Conservation (phyloP, 2,329 filamentous ascomycete genomes). For the Hortaea sp. region DNA sequence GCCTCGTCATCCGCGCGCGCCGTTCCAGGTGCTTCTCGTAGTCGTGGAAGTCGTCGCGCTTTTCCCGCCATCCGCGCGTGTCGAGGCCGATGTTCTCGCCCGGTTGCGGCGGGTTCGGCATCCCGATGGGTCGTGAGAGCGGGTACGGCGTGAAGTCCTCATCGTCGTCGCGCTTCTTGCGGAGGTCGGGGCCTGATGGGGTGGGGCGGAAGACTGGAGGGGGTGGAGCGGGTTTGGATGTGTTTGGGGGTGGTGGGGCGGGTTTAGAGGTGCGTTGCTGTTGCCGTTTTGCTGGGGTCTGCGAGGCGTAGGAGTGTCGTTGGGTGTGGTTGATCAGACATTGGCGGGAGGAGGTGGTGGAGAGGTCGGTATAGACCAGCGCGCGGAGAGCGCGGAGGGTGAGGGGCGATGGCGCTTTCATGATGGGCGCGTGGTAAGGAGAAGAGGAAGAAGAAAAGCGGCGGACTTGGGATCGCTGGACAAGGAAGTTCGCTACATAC, state of each 20-base stretch:
- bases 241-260: not conserved
- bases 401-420: slow-evolving; percentile 21
- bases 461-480: no score
- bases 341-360: not conserved
- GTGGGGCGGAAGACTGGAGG: slow-evolving; percentile 6
- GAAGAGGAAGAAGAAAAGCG: no score
- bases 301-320: not conserved
- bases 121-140: slow-evolving; percentile 68
- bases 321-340: no score
- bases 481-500: no score
- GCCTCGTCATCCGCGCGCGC: slow-evolving; percentile 63
- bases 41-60: slow-evolving; percentile 69
- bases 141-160: slow-evolving; percentile 42
- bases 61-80: slow-evolving; percentile 53
- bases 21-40: slow-evolving; percentile 74
- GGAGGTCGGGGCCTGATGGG: slow-evolving; percentile 8
- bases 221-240: slow-evolving; percentile 3
- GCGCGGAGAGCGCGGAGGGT: slow-evolving; percentile 20
- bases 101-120: slow-evolving; percentile 58
- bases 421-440: slow-evolving; percentile 7
- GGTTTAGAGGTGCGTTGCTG: slow-evolving; percentile 1
- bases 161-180: slow-evolving; percentile 18
- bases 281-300: slow-evolving; percentile 1
- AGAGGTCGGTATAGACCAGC: slow-evolving; percentile 8
- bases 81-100: slow-evolving; percentile 80